A percentile compares a stretch with the other conserved stretches of the same genome.
Evolutionary conservation across 257 asterid genomes (phyloP).

Genomic region (Asclepias syriaca): DNA sequence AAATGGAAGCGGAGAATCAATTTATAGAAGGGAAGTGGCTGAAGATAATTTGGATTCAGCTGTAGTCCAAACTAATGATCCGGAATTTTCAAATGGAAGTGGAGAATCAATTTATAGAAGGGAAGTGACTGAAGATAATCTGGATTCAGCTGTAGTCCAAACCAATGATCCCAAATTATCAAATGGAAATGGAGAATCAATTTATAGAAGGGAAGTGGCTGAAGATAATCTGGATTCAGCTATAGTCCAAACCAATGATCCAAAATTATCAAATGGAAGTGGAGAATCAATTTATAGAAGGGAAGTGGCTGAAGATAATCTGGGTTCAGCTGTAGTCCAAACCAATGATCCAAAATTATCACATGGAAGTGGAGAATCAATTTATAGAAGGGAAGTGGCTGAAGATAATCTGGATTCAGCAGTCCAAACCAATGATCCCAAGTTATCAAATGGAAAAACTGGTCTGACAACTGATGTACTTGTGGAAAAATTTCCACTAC

Average conservation of each 20-base stretch:
- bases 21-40: too few relatives aligned
- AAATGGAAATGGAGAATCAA: conserved; percentile 7
- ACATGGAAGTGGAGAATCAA: conserved; percentile 8
- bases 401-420: conserved; percentile 14
- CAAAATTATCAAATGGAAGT: conserved; percentile 17
- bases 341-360: conserved; percentile 14
- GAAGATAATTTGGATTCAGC: too few relatives aligned
- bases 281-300: conserved; percentile 5
- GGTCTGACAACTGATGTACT: conserved; percentile 23
- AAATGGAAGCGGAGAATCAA: too few relatives aligned
- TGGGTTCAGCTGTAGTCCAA: conserved; percentile 5
- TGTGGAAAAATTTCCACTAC: conserved; percentile 73
- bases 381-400: conserved; percentile 14
- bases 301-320: conserved; percentile 20
- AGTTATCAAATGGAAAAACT: conserved; percentile 16
- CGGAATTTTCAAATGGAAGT: too few relatives aligned
- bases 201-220: conserved; percentile 14
- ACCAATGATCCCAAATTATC: too few relatives aligned
- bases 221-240: conserved; percentile 13
- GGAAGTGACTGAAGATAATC: too few relatives aligned
- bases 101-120: too few relatives aligned
- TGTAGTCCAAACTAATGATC: too few relatives aligned
- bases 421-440: conserved; percentile 8
- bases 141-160: too few relatives aligned
- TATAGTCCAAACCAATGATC: background rate